Conservation (phyloP, 305 asterid genomes). For the Solanum hybrid region DNA sequence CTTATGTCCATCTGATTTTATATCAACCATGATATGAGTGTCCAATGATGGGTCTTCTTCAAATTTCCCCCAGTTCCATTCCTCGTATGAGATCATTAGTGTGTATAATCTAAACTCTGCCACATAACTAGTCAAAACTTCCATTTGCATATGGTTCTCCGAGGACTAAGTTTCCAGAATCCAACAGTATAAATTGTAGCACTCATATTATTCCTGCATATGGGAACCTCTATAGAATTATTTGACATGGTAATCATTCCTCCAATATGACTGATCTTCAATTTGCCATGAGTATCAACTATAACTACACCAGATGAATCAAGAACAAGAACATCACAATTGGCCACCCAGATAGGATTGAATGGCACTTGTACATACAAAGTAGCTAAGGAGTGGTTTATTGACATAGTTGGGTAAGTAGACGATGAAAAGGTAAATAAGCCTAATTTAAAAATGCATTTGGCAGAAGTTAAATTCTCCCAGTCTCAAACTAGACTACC, state of each 20-base stretch:
- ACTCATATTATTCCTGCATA: too few relatives aligned
- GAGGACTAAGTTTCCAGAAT: neutral
- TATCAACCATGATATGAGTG: slow-evolving; percentile 13
- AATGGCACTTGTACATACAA: neutral
- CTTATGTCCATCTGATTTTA: too few relatives aligned
- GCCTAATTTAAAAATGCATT: too few relatives aligned
- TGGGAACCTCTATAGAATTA: too few relatives aligned
- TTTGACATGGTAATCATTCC: too few relatives aligned
- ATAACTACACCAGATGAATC: too few relatives aligned
- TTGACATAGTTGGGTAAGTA: neutral
- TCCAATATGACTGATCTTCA: neutral
- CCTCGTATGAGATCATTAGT: slow-evolving; percentile 12
- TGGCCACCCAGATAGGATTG: too few relatives aligned
- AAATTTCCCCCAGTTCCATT: slow-evolving; percentile 11
- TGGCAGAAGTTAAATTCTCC: too few relatives aligned
- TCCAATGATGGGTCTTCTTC: neutral
- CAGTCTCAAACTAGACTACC: too few relatives aligned
- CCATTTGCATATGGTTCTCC: neutral
- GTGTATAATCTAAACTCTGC: neutral
- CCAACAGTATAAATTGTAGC: neutral
- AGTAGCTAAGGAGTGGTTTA: slow-evolving; percentile 5
- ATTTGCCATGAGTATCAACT: neutral
- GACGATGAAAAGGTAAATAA: neutral
- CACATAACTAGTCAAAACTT: slow-evolving; percentile 4
- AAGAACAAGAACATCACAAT: too few relatives aligned